Conservation (phyloP, 148 eudicot genomes). For the Fallopia convolvulus region DNA sequence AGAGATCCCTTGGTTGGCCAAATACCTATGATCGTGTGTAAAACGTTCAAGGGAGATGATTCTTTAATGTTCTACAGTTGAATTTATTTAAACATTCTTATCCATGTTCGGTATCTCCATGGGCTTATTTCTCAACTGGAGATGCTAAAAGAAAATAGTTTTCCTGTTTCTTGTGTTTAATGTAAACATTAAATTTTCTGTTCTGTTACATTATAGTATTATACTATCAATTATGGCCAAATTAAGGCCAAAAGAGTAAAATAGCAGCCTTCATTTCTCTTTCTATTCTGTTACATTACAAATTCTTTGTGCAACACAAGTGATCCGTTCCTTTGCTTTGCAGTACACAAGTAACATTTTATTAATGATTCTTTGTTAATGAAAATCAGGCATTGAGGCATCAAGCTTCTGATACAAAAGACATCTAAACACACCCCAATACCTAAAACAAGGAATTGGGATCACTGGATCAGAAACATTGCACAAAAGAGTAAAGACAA, state of each 20-base stretch:
- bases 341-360: background rate
- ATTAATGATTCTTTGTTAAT: background rate
- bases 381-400: background rate
- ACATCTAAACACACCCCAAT: background rate
- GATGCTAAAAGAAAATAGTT: background rate
- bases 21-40: slow-evolving; percentile 40
- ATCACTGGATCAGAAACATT: background rate
- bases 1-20: slow-evolving; percentile 90
- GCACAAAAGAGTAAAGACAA: background rate
- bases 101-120: background rate
- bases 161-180: background rate
- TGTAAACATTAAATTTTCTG: background rate
- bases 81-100: background rate
- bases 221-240: background rate
- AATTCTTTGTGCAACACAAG: background rate
- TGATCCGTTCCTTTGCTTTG: background rate
- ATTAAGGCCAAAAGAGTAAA: background rate
- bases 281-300: background rate
- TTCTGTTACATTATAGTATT: background rate
- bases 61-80: background rate
- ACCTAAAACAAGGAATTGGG: background rate
- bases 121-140: background rate
- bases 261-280: background rate
- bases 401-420: background rate
- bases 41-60: background rate